These are phyloP conservation scores for Xylariaceae sp. DNA, from an alignment of 2,329 filamentous ascomycete genomes.

Conservation along the genomic window DNA sequence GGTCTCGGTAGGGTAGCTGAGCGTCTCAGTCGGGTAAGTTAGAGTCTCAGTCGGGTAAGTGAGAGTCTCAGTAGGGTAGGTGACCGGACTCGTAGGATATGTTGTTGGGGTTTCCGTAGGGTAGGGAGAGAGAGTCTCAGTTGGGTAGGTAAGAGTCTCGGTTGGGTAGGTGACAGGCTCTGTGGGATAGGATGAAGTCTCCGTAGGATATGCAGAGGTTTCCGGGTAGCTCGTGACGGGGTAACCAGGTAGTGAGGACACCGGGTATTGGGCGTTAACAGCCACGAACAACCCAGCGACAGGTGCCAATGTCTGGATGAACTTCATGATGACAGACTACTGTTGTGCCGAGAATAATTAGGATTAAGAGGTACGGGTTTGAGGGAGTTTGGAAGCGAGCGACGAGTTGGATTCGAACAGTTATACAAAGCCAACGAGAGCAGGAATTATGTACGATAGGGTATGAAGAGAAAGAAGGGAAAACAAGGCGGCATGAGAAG, in stretches of 20 bases:
- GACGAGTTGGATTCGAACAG: slow-evolving; percentile 12
- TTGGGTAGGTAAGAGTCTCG: slow-evolving; percentile 9
- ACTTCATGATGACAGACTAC: slow-evolving; percentile 35
- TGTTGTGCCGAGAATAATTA: slow-evolving; percentile 12
- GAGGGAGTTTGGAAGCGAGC: slow-evolving; percentile 24
- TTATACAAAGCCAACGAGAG: slow-evolving; percentile 19
- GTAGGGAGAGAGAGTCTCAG: not conserved
- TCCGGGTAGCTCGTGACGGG: slow-evolving; percentile 8
- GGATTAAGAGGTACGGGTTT: slow-evolving; percentile 26
- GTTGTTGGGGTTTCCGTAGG: not conserved
- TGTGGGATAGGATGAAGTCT: not conserved
- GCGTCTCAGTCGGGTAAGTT: slow-evolving; percentile 36
- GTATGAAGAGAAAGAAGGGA: slow-evolving; percentile 8
- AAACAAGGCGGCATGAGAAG: slow-evolving; percentile 15
- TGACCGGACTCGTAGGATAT: too few species aligned
- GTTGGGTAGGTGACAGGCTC: slow-evolving; percentile 1
- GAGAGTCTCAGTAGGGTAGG: not conserved
- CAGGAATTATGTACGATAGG: slow-evolving; percentile 24
- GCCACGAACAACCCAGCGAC: slow-evolving; percentile 32
- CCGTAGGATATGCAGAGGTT: not conserved
- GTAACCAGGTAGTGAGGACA: not conserved
- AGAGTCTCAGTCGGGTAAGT: slow-evolving; percentile 25
- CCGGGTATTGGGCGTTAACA: slow-evolving; percentile 24
- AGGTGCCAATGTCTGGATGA: slow-evolving; percentile 33
- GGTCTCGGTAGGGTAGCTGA: slow-evolving; percentile 36